Evolutionary conservation across 106 monocot species (phyloP), one percentile per base, ranked within the genome.

Genomic region (Amphibolis antarctica): DNA sequence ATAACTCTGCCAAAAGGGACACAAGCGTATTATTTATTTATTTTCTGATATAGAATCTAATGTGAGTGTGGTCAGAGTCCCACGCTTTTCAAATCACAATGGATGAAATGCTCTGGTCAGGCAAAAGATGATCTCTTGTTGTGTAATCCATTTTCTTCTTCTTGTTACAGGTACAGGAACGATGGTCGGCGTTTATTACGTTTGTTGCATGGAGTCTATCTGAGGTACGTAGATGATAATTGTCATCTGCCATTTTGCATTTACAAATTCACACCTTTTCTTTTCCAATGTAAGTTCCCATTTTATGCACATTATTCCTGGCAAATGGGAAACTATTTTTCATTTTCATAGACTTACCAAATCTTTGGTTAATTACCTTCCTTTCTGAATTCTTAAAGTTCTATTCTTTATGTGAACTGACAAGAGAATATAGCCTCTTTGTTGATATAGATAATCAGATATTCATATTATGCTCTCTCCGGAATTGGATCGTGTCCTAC

Each of bases 141-240:
- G 14, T 49, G 48, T 49, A 49, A 56, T 25, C 56, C 24, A 26
- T 1, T 56, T 53, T 14, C 25, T 66, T 30, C 18, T 29, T n/a
- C 17, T 66, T 5, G 25, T 62, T 71, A 57, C 79, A 93, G 93
- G 62, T 93, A 75, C 93, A 93, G 74, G 73, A 67, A 47, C 83
- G 74, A 28, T 83, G 76, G 30, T 80, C 88, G 30, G 81, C 88
- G 75, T 93, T 81, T 46, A 83, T 88, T 60, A 93, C 93, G 19
- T 93, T 93, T 60, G 24, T 66, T 13, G 74, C 93, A 24, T 93
- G 93, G 93, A 81, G 85, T 66, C 28, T 76, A 46, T 79, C 85
- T 67, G 93, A 93, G 88, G 93, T 89, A 50, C n/a, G 64, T 50
- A 60, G n/a, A 18, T 42, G 5, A 31, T 29, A 7, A 7, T 20